Evolutionary conservation across 2,329 filamentous ascomycete species (phyloP).

Genomic region (Myriosclerotinia curreyana): DNA sequence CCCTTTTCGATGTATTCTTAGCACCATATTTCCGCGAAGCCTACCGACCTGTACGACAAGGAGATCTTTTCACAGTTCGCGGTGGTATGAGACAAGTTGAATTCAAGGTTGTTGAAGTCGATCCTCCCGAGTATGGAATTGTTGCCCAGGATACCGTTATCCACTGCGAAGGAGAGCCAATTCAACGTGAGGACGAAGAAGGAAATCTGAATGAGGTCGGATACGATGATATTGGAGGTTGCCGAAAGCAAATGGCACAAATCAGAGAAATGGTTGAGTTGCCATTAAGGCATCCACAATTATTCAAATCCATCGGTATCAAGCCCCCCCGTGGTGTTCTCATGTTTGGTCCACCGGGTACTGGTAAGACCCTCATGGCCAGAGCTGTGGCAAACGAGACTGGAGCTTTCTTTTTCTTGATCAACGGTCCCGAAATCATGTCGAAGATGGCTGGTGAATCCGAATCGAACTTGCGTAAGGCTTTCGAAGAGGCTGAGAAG

Average conservation of each 20-base stretch:
- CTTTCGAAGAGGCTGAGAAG: slow-evolving; percentile 99
- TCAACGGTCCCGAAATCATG: slow-evolving; percentile 99
- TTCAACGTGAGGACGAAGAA: slow-evolving; percentile 98
- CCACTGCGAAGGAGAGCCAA: slow-evolving; percentile 95
- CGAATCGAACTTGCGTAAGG: slow-evolving; percentile 95
- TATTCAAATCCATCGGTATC: slow-evolving; percentile 99
- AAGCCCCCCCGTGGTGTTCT: slow-evolving; percentile 98
- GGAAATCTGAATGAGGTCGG: slow-evolving; percentile 99
- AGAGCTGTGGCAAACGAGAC: slow-evolving; percentile 98
- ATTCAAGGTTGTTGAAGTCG: slow-evolving; percentile 99
- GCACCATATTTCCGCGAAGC: slow-evolving; percentile 99
- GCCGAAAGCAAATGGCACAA: slow-evolving; percentile 99
- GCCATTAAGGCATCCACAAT: slow-evolving; percentile 91
- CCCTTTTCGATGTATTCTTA: slow-evolving; percentile 97
- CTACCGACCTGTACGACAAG: slow-evolving; percentile 94
- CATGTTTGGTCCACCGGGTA: slow-evolving; percentile 94
- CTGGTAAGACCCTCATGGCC: slow-evolving; percentile 99
- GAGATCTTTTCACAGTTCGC: slow-evolving; percentile 94
- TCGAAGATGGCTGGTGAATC: slow-evolving; percentile 99
- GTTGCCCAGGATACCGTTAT: slow-evolving; percentile 98
- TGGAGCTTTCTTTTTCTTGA: slow-evolving; percentile 98
- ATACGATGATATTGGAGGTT: slow-evolving; percentile 98
- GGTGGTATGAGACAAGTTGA: slow-evolving; percentile 99
- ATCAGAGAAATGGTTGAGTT: slow-evolving; percentile 98
- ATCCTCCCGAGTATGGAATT: slow-evolving; percentile 97